Base-by-base conservation (phyloP, 169 alveolate species). In the Plasmodium chabaudi region DNA sequence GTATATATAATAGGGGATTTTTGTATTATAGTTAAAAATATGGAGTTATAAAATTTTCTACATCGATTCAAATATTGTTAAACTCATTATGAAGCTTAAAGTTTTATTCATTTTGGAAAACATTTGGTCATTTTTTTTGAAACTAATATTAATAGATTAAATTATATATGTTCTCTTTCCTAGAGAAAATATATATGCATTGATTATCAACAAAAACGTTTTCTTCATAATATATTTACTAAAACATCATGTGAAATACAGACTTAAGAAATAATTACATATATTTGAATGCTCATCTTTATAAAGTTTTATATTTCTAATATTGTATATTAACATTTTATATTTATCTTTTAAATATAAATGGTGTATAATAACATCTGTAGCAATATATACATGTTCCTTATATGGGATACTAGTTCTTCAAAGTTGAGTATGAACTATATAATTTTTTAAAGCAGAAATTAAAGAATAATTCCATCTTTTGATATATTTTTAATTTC, bases 401-500 rank as follows among this genome's bases (percentile, higher is more conserved):
- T 15, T 9, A 57, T n/a, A 57, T 34, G 42, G 42, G 42, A 34
- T 34, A 34, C 42, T 34, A 34, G 42, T 34, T 34, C 42, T 34
- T 34, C 42, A 34, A 34, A 23, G 25, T 39, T 25, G n/a, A 47
- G 19, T 5, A 47, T n/a, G 47, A 44, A 69, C 47, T 42, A n/a
- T 21, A 49, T 55, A 39, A 65, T 21, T 21, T 34, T 34, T 65
- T 34, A 34, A 34, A 34, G 42, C 23, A 44, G n/a, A 27, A 10
- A 25, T 51, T 79, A 79, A 79, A 79, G 82, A 79, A 79, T 79
- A 42, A 17, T 34, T 51, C 89, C 89, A 67, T 67, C 57, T 79
- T 79, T 64, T 65, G 89, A 65, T 25, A 79, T 82, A 79, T 79
- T 79, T 79, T 79, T 79, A 65, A 79, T 79, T 56, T 79, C 89